Evolutionary conservation across 441 rosid genomes (phyloP).

Genomic region (Omphalea diandra): DNA sequence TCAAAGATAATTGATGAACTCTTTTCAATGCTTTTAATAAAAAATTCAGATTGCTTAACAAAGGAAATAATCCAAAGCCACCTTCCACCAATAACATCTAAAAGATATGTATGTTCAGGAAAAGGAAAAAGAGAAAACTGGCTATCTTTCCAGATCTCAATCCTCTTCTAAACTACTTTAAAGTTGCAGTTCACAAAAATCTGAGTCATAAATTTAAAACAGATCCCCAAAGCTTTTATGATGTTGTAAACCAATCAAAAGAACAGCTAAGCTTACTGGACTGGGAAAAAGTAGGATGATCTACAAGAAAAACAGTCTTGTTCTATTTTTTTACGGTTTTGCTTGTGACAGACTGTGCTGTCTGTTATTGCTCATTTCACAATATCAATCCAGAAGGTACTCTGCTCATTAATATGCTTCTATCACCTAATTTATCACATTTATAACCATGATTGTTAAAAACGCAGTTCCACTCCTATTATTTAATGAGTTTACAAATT

Average conservation of each 20-base stretch:
- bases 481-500: no score
- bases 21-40: neutral
- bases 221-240: neutral
- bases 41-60: neutral
- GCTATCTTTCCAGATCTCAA: neutral
- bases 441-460: no score
- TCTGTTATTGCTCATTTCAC: no score
- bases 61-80: neutral
- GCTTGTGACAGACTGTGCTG: neutral
- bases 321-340: neutral
- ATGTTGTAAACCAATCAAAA: neutral
- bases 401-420: no score
- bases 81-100: neutral
- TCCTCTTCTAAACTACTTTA: neutral
- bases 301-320: neutral
- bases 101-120: neutral
- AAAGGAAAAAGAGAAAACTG: neutral
- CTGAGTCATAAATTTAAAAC: neutral
- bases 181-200: neutral
- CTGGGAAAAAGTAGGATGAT: neutral
- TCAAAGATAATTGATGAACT: constrained; percentile 16
- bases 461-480: no score
- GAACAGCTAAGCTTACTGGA: neutral
- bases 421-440: no score
- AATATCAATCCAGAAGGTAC: no score